These are phyloP conservation scores for Monilinia laxa DNA, from an alignment of 2,329 filamentous ascomycete species.

Conservation along the genomic window DNA sequence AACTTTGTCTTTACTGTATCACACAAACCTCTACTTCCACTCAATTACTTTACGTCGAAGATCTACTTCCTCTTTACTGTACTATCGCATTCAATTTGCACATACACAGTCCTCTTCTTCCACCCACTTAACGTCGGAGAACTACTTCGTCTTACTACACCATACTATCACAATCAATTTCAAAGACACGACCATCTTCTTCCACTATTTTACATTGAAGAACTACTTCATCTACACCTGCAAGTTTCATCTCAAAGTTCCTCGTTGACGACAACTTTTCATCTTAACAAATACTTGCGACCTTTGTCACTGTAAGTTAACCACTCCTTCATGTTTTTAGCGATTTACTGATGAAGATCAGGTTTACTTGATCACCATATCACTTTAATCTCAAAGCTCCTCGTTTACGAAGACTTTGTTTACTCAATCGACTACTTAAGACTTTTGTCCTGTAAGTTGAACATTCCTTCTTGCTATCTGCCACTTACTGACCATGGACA, in stretches of 20 bases:
- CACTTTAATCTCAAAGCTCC: neutral
- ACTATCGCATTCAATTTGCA: neutral
- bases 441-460: neutral
- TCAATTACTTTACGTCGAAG: neutral
- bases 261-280: neutral
- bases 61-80: neutral
- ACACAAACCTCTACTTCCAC: neutral
- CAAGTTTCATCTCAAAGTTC: neutral
- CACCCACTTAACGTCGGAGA: neutral
- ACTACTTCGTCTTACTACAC: neutral
- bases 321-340: neutral
- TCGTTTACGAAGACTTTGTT: neutral
- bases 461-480: neutral
- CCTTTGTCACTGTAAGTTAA: neutral
- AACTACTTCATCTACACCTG: neutral
- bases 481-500: neutral
- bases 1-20: neutral
- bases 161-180: neutral
- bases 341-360: neutral
- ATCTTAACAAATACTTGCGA: neutral
- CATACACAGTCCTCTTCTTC: neutral
- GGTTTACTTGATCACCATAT: neutral
- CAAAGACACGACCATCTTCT: no score
- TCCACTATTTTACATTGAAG: neutral
- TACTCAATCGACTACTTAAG: neutral